Evolutionary conservation across 768 basidiomycete species (phyloP).

Genomic region (Mrakia gelida): DNA sequence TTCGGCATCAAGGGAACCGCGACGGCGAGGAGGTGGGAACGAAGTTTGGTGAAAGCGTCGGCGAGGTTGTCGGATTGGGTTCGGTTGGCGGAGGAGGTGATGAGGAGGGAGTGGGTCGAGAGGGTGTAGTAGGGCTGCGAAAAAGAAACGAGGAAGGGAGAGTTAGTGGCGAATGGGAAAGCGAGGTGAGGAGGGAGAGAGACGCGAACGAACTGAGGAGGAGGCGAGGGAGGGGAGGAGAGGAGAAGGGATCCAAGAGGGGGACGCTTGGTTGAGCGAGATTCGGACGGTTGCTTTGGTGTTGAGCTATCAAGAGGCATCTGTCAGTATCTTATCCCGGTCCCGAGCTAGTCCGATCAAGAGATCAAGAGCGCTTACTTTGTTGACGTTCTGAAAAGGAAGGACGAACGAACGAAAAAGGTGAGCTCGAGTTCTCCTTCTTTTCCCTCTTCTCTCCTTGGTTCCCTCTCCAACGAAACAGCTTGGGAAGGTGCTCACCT

Average conservation of each 20-base stretch:
- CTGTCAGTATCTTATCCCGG: background rate
- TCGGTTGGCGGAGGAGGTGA: background rate
- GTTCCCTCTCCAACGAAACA: too few relatives aligned
- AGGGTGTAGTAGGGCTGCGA: constrained; percentile 22
- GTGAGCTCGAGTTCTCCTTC: background rate
- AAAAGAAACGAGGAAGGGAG: background rate
- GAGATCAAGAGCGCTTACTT: background rate
- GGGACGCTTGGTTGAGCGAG: constrained; percentile 2
- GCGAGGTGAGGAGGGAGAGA: too few relatives aligned
- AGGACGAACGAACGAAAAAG: background rate
- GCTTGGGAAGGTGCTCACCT: background rate
- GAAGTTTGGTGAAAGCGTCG: constrained; percentile 19
- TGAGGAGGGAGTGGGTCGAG: constrained; percentile 12
- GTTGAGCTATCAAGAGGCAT: background rate
- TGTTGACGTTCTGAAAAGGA: constrained; percentile 25
- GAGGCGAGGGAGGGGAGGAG: background rate
- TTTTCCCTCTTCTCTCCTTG: too few relatives aligned
- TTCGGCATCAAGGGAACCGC: constrained; percentile 13
- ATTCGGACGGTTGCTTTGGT: constrained; percentile 25
- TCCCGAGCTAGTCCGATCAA: background rate
- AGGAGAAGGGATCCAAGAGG: constrained; percentile 4
- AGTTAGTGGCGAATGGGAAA: background rate
- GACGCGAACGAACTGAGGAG: background rate
- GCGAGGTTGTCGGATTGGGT: constrained; percentile 18
- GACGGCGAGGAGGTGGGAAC: background rate